These are phyloP conservation scores for Fusarium ramigenum DNA, from an alignment of 2,329 filamentous ascomycete species.

Conservation along the genomic window DNA sequence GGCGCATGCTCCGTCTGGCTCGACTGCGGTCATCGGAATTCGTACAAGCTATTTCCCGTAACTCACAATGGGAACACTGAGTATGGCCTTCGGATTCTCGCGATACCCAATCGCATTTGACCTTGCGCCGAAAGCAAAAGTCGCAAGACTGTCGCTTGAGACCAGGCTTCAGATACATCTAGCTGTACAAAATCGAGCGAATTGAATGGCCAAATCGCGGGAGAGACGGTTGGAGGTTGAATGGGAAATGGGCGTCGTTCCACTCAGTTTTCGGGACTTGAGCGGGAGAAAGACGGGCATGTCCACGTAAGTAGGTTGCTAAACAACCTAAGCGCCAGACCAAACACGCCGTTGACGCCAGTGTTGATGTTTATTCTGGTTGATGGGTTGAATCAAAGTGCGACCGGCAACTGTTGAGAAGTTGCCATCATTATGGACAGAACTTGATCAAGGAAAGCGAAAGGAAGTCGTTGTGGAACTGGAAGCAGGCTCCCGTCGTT, in stretches of 20 bases:
- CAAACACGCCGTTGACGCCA: not conserved
- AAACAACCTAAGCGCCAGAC: not conserved
- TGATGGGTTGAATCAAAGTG: not conserved
- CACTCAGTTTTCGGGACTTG: not conserved
- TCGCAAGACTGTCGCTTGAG: not conserved
- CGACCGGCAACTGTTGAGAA: no score
- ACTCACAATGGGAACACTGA: not conserved
- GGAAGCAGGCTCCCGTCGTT: no score
- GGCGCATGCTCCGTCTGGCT: not conserved
- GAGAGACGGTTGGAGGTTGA: not conserved
- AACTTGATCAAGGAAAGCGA: no score
- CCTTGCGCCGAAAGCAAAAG: not conserved
- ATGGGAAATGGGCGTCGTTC: not conserved
- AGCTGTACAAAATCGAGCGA: not conserved
- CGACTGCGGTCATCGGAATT: not conserved
- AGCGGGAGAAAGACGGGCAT: not conserved
- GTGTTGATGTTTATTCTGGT: not conserved
- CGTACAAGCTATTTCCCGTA: not conserved
- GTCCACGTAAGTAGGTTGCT: not conserved
- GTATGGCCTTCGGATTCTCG: not conserved
- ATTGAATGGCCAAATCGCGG: not conserved
- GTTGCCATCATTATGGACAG: no score
- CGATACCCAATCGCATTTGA: not conserved
- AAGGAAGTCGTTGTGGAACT: no score
- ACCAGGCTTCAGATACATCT: not conserved